A percentile compares a stretch with the other conserved stretches of the same genome.
Conservation (phyloP, 164 flowering plant genomes). For the Hamamelis virginiana region DNA sequence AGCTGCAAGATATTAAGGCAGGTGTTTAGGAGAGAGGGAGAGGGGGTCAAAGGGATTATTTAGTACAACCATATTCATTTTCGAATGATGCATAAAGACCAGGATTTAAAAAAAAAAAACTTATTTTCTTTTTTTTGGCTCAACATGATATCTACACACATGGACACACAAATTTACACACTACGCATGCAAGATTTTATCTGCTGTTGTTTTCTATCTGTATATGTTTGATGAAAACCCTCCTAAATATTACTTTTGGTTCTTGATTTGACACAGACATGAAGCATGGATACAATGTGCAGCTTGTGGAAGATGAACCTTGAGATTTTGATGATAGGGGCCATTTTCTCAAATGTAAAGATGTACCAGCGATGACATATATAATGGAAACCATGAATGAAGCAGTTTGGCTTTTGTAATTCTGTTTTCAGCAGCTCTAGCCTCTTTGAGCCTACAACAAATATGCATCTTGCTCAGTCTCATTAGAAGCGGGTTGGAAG, state of each 20-base stretch:
- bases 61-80: too few relatives aligned
- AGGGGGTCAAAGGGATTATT: too few relatives aligned
- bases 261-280: slow-evolving; percentile 37
- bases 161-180: too few relatives aligned
- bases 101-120: too few relatives aligned
- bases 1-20: too few relatives aligned
- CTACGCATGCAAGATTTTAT: too few relatives aligned
- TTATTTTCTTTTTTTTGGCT: too few relatives aligned
- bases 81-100: too few relatives aligned
- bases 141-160: too few relatives aligned
- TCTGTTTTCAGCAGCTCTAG: background rate
- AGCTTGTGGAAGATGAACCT: slow-evolving; percentile 56
- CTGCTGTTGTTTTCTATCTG: too few relatives aligned
- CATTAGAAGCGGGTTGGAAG: slow-evolving; percentile 10
- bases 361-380: background rate
- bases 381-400: slow-evolving; percentile 1
- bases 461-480: background rate
- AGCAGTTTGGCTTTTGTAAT: background rate
- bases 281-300: slow-evolving; percentile 62
- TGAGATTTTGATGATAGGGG: slow-evolving; percentile 22
- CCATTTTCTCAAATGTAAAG: background rate
- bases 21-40: too few relatives aligned
- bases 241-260: background rate
- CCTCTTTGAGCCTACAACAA: background rate
- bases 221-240: background rate